phyloP scores from a whole-genome alignment of 208 protist genomes.

The Phytomonas sp. region DNA sequence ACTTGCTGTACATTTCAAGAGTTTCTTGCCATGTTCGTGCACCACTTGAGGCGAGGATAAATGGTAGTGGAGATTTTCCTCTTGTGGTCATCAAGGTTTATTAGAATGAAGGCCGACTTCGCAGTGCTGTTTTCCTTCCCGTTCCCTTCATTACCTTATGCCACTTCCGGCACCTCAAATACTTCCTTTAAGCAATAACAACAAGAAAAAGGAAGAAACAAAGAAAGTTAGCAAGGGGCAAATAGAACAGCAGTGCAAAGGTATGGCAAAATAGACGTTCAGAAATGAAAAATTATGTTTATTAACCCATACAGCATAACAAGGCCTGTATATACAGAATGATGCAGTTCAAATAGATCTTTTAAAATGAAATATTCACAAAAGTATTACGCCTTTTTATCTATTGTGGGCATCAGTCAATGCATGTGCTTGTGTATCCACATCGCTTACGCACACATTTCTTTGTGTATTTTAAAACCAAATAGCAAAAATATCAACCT shows the following conservation, averaged over 20 bases:
- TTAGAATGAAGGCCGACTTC: neutral
- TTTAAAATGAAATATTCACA: conserved; percentile 2
- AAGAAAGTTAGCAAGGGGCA: conserved; percentile 8
- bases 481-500: neutral
- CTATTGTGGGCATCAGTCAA: neutral
- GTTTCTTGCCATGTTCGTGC: conserved; percentile 61
- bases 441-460: neutral
- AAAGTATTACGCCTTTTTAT: neutral
- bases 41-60: conserved; percentile 47
- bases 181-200: neutral
- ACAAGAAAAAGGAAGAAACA: neutral
- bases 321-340: neutral
- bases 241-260: neutral
- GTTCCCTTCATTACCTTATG: neutral
- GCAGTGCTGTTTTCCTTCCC: neutral
- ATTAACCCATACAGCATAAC: neutral
- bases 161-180: neutral
- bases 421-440: neutral
- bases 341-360: neutral
- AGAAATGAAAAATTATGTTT: conserved; percentile 1
- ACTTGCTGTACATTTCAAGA: conserved; percentile 37
- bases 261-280: neutral
- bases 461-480: conserved; percentile 3
- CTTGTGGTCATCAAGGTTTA: neutral
- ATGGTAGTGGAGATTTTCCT: conserved; percentile 20